Evolutionary conservation across 2,329 filamentous ascomycete genomes (phyloP), one percentile per base, ranked within the genome.

Genomic region (Colletotrichum orbiculare): DNA sequence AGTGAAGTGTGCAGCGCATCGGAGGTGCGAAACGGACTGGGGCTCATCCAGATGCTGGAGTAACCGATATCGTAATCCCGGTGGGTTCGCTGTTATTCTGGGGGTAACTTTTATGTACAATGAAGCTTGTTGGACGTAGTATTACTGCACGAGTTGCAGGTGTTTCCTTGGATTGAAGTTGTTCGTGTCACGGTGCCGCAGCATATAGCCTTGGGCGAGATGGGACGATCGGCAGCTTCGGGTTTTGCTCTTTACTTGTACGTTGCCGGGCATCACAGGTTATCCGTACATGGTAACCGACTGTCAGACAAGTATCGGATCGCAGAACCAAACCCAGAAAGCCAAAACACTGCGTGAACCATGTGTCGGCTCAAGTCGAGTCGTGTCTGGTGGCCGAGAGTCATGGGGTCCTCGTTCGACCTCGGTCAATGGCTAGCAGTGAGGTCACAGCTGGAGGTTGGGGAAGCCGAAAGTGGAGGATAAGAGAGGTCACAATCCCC

Each of bases 401-500:
- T 66, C 63, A 64, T 64, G 55, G 56, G 56, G 54, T 47, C 25
- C 15, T 35, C 52, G 46, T 53, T 46, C 48, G 42, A 63, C 63
- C 63, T 66, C 63, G 63, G 63, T 43, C 58, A 58, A 62, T 59
- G 15, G 25, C 25, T 56, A 39, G 33, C 57, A 15, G 52, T 66
- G 58, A 63, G 52, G 52, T 63, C 63, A 66, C 63, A 42, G 37
- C 46, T 43, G 10, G 35, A 55, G 62, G 48, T 54, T 39, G 34
- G 45, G 39, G 50, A 37, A 48, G 54, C 60, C 54, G 54, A 34
- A 53, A 43, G 25, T 15, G 41, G 56, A 56, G 52, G 52, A 65
- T 65, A 65, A 65, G 37, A 65, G 58, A 62, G n/a, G 62, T 15
- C 45, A 41, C 57, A 34, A 49, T 65, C 52, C 62, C 43, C 52